phyloP scores from a whole-genome alignment of 2,329 filamentous ascomycete genomes.

The Monilinia laxa region DNA sequence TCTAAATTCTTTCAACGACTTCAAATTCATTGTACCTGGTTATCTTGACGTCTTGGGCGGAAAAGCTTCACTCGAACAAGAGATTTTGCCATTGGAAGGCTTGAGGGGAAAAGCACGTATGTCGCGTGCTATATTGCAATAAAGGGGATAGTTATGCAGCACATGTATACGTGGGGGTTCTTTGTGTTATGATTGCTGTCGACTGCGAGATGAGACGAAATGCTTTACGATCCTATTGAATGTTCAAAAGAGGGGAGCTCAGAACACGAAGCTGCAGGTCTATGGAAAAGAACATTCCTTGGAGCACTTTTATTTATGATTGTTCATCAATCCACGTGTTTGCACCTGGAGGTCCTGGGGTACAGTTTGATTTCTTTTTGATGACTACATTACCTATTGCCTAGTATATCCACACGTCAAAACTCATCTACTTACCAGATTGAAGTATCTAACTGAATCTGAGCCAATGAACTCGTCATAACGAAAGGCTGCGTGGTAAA shows the following conservation, averaged over 20 bases:
- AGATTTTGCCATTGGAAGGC: background rate
- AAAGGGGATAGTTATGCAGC: background rate
- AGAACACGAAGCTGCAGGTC: background rate
- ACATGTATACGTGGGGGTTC: background rate
- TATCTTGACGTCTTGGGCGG: too few species aligned
- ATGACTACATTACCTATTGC: background rate
- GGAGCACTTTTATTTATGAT: background rate
- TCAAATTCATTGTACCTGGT: background rate
- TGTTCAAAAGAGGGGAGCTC: background rate
- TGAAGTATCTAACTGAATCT: too few species aligned
- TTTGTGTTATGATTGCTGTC: background rate
- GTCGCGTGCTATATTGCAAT: slow-evolving; percentile 15
- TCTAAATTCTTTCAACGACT: background rate
- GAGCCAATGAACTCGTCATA: background rate
- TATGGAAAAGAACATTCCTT: background rate
- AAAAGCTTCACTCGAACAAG: background rate
- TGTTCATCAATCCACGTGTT: slow-evolving; percentile 7
- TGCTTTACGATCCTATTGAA: background rate
- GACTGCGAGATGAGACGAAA: background rate
- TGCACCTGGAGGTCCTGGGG: background rate
- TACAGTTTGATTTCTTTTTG: background rate
- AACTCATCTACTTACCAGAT: background rate
- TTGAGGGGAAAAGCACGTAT: background rate
- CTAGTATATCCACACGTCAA: background rate
- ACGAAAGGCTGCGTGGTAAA: slow-evolving; percentile 9